A percentile compares a stretch with the other conserved stretches of the same genome.
phyloP scores from a whole-genome alignment of 371 early-diverging fungal genomes.

The Phascolomyces articulosus region DNA sequence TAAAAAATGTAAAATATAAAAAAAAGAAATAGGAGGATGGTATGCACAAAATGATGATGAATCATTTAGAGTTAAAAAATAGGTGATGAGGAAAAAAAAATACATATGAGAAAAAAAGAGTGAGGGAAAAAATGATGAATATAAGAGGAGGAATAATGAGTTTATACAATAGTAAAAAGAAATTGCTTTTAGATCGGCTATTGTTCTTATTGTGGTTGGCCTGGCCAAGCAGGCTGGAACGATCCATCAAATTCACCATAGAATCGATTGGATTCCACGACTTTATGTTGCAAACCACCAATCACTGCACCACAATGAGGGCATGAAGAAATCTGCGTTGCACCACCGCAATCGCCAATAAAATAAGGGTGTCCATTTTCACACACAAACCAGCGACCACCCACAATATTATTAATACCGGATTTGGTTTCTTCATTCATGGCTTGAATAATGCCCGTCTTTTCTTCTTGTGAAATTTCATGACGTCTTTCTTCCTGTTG shows the following conservation, averaged over 20 bases:
- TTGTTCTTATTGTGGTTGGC: slow-evolving; percentile 13
- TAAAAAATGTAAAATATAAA: no score
- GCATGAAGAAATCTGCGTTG: slow-evolving; percentile 46
- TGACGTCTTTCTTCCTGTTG: slow-evolving; percentile 32
- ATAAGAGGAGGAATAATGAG: no score
- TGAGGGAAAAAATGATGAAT: no score
- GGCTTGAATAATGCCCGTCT: slow-evolving; percentile 38
- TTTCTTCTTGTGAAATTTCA: slow-evolving; percentile 31
- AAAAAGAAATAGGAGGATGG: no score
- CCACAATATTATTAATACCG: slow-evolving; percentile 39
- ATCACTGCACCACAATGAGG: slow-evolving; percentile 48
- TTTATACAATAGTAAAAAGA: no score
- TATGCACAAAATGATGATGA: no score
- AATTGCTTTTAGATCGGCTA: no score
- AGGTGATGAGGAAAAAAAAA: no score
- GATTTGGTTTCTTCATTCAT: slow-evolving; percentile 46
- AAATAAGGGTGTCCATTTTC: slow-evolving; percentile 43
- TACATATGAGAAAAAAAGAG: not conserved
- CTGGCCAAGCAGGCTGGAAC: slow-evolving; percentile 51
- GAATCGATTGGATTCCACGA: slow-evolving; percentile 48
- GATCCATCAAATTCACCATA: slow-evolving; percentile 59
- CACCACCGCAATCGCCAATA: slow-evolving; percentile 54
- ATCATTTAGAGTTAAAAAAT: no score
- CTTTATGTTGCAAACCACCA: slow-evolving; percentile 47
- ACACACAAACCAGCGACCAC: slow-evolving; percentile 59